Conservation (phyloP, 768 basidiomycete species). For the Auriscalpium orientale region DNA sequence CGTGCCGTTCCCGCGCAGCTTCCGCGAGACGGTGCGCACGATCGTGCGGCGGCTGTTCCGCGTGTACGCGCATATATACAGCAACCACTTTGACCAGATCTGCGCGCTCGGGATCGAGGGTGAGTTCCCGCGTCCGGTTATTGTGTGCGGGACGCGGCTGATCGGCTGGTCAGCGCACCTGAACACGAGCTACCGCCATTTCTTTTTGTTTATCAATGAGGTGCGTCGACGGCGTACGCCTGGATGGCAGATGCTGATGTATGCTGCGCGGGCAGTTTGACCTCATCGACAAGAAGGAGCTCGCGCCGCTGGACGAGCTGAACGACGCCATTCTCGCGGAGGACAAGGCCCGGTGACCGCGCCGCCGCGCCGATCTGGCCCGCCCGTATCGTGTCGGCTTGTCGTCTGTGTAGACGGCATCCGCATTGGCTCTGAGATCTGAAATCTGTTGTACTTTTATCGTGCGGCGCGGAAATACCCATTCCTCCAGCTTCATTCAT, state of each 20-base stretch:
- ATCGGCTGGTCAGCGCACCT: constrained; percentile 63
- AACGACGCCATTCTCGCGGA: constrained; percentile 82
- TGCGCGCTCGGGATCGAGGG: constrained; percentile 98
- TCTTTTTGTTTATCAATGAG: constrained; percentile 95
- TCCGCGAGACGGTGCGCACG: constrained; percentile 75
- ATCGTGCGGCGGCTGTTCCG: constrained; percentile 91
- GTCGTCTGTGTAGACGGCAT: too few species aligned
- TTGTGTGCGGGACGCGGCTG: not conserved
- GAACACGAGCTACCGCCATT: constrained; percentile 97
- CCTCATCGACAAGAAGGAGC: constrained; percentile 92
- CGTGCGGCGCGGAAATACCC: too few species aligned
- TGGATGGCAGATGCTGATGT: not conserved
- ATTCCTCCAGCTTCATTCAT: too few species aligned
- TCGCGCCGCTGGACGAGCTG: constrained; percentile 89
- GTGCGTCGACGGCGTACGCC: constrained; percentile 33
- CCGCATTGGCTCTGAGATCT: too few species aligned
- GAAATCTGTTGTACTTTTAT: too few species aligned
- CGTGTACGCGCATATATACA: constrained; percentile 97
- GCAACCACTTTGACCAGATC: constrained; percentile 98
- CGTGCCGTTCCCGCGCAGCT: constrained; percentile 7
- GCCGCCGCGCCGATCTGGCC: not conserved
- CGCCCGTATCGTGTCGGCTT: not conserved
- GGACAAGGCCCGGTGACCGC: constrained; percentile 31
- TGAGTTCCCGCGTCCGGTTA: constrained; percentile 25
- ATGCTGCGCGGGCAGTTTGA: constrained; percentile 53